Evolutionary conservation across 495 filamentous ascomycete genomes (phyloP), one percentile per base, ranked within the genome.

Genomic region (Trichocladium uniseriatum): DNA sequence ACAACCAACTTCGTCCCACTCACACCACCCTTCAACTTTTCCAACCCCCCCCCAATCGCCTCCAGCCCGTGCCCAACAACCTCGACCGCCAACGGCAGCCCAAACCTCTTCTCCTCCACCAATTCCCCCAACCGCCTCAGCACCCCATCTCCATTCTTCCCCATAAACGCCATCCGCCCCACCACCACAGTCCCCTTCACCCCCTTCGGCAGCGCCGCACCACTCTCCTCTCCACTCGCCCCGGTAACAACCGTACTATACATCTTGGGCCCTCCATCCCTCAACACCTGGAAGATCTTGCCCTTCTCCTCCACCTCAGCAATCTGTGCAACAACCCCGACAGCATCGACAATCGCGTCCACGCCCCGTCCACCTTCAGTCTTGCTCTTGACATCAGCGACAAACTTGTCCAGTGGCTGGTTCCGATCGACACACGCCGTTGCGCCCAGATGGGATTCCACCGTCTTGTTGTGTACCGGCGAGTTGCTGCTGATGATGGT

Each of bases 401-500:
- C 58, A 13, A 3, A 55, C 37, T 10, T 49, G 20, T 38, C 51
- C 40, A 38, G 58, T 27, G 2, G 45, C 21, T 55, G 46, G 21
- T 45, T 37, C 3, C 64, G 56, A 38, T 72, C 67, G 20, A 74
- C 56, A 6, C 53, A 57, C 8, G 36, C 35, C 15, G 57, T 59
- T 0, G 65, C 71, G 20, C 70, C 70, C 0, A 73, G 61, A 3
- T 27, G 3, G 11, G 46, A 35, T 4, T 29, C 48, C 3, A 67
- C 36, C 29, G 49, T 57, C 6, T 51, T 52, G 51, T 69, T 57
- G 39, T 74, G 62, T 9, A 37, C 29, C 0, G 59, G 42, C 0
- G 68, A 70, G 52, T 69, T 71, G 21, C 69, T 72, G 1, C 64
- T 48, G 18, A 74, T 55, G 32, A 75, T 66, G 7, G 48, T 59